Base-by-base conservation (phyloP, 768 basidiomycete genomes). In the Collybia nuda region DNA sequence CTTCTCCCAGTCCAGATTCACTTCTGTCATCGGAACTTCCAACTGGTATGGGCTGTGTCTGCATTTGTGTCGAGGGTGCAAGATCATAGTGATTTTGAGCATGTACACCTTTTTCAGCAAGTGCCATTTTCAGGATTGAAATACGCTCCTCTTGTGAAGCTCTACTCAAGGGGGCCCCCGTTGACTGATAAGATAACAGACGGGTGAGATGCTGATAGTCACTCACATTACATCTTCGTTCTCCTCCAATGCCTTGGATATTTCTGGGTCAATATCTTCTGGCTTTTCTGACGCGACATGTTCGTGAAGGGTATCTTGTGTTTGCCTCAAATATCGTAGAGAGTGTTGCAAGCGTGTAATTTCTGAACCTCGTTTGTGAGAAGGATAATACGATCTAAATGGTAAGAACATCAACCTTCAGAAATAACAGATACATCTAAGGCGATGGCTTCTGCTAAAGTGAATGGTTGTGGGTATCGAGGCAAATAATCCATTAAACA, bases 131-230 rank as follows among this genome's bases (percentile, higher is more conserved):
- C 45, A 90, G 73, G 45, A 91, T 88, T 22, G 69, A 68, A 51
- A 90, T 80, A 18, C 90, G 76, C 60, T 93, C 90, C 59, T 86
- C 79, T 67, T 92, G 90, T 6, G 90, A 88, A 6, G 78, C 85
- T 54, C 90, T 92, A 55, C 24, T 11, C 32, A 11, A 9, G 32
- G 14, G 9, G 12, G 6, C 9, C 32, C 32, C 32, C 5, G 9
- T 14, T 32, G 12, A 32, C 9, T 32, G 32, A 11, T 32, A 32
- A 32, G 7, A 42, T 41, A 6, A 28, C 24, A 40, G 38, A 6
- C 46, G 41, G 43, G 40, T 44, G 14, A 19, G 43, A n/a, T 45
- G 51, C 51, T 40, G 40, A 17, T 14, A 4, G 11, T 23, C 14
- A 67, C 77, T 49, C 59, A 85, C 90, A 93, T 88, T 37, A 88